A percentile compares a stretch with the other conserved stretches of the same genome.
Evolutionary conservation across 2,329 filamentous ascomycete species (phyloP).

Genomic region (Pseudogymnoascus sp.): DNA sequence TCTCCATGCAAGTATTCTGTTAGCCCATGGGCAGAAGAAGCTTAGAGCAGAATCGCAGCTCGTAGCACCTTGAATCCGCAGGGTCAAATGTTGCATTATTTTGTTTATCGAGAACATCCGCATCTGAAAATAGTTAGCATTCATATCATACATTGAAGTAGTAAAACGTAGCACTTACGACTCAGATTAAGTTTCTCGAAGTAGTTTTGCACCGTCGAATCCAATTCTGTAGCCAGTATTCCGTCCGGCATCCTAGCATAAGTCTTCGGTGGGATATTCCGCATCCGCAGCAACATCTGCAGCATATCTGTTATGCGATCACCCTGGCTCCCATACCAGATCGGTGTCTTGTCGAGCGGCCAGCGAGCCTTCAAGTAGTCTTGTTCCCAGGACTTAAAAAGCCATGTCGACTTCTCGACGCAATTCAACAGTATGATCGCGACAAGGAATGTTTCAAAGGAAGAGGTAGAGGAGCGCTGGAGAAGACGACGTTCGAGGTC

Average conservation of each 20-base stretch:
- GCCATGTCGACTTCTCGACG: constrained; percentile 60
- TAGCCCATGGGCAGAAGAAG: constrained; percentile 31
- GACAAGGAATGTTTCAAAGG: constrained; percentile 53
- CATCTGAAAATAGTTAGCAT: constrained; percentile 18
- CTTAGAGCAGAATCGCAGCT: constrained; percentile 42
- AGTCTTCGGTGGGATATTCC: constrained; percentile 50
- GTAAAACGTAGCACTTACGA: constrained; percentile 37
- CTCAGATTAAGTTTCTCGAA: constrained; percentile 49
- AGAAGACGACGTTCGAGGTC: constrained; percentile 54
- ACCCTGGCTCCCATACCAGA: constrained; percentile 50
- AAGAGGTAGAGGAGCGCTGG: constrained; percentile 51
- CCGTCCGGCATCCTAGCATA: constrained; percentile 37
- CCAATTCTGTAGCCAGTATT: constrained; percentile 36
- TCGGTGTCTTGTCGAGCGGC: constrained; percentile 52
- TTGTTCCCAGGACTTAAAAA: constrained; percentile 60
- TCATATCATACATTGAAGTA: background rate
- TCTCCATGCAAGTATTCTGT: background rate
- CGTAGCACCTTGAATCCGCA: constrained; percentile 39
- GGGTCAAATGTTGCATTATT: constrained; percentile 23
- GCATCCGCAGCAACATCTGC: constrained; percentile 53
- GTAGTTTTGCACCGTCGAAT: constrained; percentile 39
- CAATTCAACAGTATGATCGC: constrained; percentile 56
- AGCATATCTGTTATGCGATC: constrained; percentile 49
- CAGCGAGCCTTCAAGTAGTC: constrained; percentile 46
- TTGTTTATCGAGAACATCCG: constrained; percentile 26